phyloP scores from a whole-genome alignment of 2,329 filamentous ascomycete genomes.

The Sporothrix globosa region DNA sequence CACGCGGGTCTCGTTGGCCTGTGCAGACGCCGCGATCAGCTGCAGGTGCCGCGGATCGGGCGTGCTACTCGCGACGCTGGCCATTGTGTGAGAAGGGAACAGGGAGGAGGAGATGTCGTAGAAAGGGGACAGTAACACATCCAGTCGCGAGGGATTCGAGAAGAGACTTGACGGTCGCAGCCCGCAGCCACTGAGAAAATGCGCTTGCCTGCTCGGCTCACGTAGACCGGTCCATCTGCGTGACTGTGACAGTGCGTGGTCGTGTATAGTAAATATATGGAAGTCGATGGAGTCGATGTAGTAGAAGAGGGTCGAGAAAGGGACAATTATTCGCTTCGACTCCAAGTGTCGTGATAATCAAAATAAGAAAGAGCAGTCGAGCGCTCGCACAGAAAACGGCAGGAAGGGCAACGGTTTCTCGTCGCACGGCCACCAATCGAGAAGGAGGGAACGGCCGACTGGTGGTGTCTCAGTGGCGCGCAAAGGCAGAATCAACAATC shows the following conservation, averaged over 20 bases:
- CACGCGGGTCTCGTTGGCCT: slow-evolving; percentile 46
- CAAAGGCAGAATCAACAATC: background rate
- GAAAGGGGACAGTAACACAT: background rate
- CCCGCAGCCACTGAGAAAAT: slow-evolving; percentile 16
- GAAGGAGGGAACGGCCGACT: slow-evolving; percentile 12
- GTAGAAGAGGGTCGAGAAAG: background rate
- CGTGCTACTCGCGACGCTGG: slow-evolving; percentile 46
- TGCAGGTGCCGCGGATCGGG: slow-evolving; percentile 46
- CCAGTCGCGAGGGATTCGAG: background rate
- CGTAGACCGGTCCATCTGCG: slow-evolving; percentile 12
- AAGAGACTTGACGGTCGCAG: background rate
- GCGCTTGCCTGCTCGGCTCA: slow-evolving; percentile 6
- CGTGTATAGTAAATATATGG: background rate
- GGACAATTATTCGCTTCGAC: background rate
- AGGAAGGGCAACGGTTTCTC: background rate
- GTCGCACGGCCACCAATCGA: slow-evolving; percentile 11
- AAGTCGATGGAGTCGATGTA: background rate
- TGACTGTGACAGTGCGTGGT: background rate
- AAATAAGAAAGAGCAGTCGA: background rate
- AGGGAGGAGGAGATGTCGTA: background rate
- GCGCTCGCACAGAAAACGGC: background rate
- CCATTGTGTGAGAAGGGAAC: slow-evolving; percentile 16
- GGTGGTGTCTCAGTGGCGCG: background rate
- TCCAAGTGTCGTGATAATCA: background rate
- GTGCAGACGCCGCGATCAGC: slow-evolving; percentile 45